Conservation (phyloP, 73 alveolate genomes). For the Paramecium sexaurelia region DNA sequence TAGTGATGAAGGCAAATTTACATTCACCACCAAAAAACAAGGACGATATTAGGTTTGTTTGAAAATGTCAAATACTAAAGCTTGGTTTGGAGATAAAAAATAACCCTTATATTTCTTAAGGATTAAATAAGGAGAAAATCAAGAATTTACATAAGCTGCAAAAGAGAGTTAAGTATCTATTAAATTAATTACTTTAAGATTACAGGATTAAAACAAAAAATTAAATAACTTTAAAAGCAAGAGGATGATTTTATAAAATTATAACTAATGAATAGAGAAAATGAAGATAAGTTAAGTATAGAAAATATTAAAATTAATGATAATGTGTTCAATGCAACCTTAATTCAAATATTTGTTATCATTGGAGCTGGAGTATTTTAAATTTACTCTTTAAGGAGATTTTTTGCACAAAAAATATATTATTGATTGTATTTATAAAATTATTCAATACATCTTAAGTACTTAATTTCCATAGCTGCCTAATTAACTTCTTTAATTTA, state of each 20-base stretch:
- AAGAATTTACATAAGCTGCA: conserved; percentile 30
- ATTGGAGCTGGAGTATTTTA: conserved; percentile 29
- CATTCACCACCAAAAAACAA: conserved; percentile 54
- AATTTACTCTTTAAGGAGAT: conserved; percentile 38
- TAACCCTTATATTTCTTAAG: conserved; percentile 27
- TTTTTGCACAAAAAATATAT: conserved; percentile 52
- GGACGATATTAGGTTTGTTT: conserved; percentile 23
- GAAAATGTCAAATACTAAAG: not conserved
- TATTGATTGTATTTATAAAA: conserved; percentile 46
- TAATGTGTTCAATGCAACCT: conserved; percentile 34
- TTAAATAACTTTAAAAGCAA: not conserved
- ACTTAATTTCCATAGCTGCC: conserved; percentile 42
- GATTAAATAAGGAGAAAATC: conserved; percentile 32
- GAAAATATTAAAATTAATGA: conserved; percentile 53
- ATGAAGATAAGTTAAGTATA: conserved; percentile 39
- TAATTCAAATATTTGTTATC: conserved; percentile 12
- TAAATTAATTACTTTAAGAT: not conserved
- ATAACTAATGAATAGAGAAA: conserved; percentile 34
- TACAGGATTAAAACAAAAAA: conserved; percentile 43
- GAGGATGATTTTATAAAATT: conserved; percentile 49
- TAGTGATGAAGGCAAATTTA: conserved; percentile 53
- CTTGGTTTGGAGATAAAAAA: conserved; percentile 38
- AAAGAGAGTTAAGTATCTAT: conserved; percentile 42
- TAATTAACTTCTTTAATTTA: conserved; percentile 2
- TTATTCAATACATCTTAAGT: conserved; percentile 38